These are phyloP conservation scores for Sindora glabra DNA, from an alignment of 306 rosid species.

Conservation along the genomic window DNA sequence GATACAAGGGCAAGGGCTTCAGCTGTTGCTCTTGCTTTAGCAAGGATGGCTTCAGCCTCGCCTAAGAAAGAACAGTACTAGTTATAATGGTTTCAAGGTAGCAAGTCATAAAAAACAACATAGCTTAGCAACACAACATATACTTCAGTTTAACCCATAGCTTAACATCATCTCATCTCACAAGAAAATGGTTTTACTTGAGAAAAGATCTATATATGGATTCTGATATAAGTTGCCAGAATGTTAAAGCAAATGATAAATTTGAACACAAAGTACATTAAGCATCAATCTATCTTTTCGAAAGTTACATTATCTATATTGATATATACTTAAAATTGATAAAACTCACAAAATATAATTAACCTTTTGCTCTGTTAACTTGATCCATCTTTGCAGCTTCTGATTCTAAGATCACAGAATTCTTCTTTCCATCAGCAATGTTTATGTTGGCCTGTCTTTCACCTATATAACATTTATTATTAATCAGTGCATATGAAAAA, in stretches of 20 bases:
- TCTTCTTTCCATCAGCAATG: constrained; percentile 88
- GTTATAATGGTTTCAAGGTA: constrained; percentile 1
- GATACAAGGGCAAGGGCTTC: constrained; percentile 72
- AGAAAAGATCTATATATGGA: not conserved
- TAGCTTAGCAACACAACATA: not conserved
- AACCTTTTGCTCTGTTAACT: constrained; percentile 75
- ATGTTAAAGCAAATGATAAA: not conserved
- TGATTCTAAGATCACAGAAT: constrained; percentile 75
- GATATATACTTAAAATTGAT: not conserved
- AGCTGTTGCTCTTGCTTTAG: constrained; percentile 86
- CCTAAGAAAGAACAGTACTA: constrained; percentile 38
- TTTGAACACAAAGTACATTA: not conserved
- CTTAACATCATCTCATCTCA: constrained; percentile 1
- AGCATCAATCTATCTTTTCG: no score
- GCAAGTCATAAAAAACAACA: constrained; percentile 1
- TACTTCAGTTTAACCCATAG: not conserved
- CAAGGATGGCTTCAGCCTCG: constrained; percentile 94
- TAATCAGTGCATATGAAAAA: constrained; percentile 9
- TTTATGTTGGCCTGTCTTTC: constrained; percentile 85
- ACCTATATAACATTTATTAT: constrained; percentile 48
- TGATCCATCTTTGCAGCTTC: constrained; percentile 90
- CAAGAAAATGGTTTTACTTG: not conserved
- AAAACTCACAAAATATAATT: constrained; percentile 8
- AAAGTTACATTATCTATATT: not conserved
- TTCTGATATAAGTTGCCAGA: not conserved